Conservation (phyloP, 306 rosid species). For the Senna tora region DNA sequence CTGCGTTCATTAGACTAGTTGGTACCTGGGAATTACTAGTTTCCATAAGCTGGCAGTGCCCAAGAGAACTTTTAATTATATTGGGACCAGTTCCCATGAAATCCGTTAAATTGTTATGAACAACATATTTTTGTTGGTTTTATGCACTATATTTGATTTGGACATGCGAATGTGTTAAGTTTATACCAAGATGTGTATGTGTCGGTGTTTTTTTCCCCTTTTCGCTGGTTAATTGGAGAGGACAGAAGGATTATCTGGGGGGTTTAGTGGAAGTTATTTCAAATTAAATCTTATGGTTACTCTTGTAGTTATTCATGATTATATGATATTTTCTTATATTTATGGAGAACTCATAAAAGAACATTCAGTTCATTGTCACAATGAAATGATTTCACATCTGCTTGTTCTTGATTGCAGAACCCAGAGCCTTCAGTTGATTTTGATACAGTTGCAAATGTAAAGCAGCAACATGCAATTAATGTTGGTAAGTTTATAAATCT, state of each 20-base stretch:
- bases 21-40: background rate
- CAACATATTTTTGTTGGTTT: background rate
- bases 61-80: background rate
- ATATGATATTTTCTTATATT: conserved; percentile 3
- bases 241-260: background rate
- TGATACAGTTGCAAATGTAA: conserved; percentile 82
- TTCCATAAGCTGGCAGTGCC: background rate
- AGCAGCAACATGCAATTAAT: conserved; percentile 86
- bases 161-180: background rate
- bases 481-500: conserved; percentile 71
- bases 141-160: conserved; percentile 15
- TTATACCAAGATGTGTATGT: background rate
- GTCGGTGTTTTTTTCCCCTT: background rate
- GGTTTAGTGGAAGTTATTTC: background rate
- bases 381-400: conserved; percentile 18
- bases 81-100: conserved; percentile 5
- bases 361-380: conserved; percentile 5
- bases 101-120: background rate
- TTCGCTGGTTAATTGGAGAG: conserved; percentile 27
- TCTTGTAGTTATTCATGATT: background rate
- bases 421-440: conserved; percentile 95
- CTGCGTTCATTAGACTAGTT: conserved; percentile 17
- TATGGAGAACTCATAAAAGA: background rate
- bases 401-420: conserved; percentile 59
- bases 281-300: background rate